Percentiles rank a stretch among this genome's conserved stretches.
phyloP scores from a whole-genome alignment of 2,329 filamentous ascomycete genomes.

The Colletotrichum musae region DNA sequence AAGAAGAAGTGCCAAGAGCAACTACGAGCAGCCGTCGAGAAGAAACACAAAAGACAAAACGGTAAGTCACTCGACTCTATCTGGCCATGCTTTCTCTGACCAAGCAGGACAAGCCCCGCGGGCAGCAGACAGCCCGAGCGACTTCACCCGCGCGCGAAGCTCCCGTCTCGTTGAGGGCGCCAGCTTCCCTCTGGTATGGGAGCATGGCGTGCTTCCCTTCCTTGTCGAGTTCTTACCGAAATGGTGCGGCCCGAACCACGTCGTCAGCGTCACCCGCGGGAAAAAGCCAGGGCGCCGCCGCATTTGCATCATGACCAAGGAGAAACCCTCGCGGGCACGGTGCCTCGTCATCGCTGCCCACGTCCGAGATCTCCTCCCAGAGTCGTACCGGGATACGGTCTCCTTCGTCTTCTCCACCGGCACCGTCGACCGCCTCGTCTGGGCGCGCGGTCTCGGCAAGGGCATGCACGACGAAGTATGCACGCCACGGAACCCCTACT shows the following conservation, averaged over 20 bases:
- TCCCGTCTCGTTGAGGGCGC: slow-evolving; percentile 51
- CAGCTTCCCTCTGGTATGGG: slow-evolving; percentile 58
- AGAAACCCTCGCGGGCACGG: slow-evolving; percentile 51
- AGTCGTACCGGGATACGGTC: slow-evolving; percentile 47
- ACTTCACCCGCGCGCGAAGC: slow-evolving; percentile 46
- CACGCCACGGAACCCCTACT: slow-evolving; percentile 58
- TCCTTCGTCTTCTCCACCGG: slow-evolving; percentile 57
- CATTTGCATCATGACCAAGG: slow-evolving; percentile 58
- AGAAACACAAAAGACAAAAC: slow-evolving; percentile 49
- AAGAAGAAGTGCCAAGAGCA: slow-evolving; percentile 56
- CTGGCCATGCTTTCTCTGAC: background rate
- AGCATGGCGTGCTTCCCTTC: slow-evolving; percentile 61
- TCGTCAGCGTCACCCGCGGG: slow-evolving; percentile 56
- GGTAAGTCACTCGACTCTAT: slow-evolving; percentile 33
- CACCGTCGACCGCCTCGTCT: slow-evolving; percentile 54
- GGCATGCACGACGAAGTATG: slow-evolving; percentile 59
- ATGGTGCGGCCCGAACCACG: slow-evolving; percentile 58
- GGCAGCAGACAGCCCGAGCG: slow-evolving; percentile 51
- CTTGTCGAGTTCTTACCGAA: slow-evolving; percentile 57
- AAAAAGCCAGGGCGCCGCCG: slow-evolving; percentile 52
- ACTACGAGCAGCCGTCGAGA: slow-evolving; percentile 53
- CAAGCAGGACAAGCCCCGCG: slow-evolving; percentile 44
- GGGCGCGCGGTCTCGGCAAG: slow-evolving; percentile 56
- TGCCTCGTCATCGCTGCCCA: slow-evolving; percentile 57
- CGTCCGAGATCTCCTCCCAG: slow-evolving; percentile 58